Percentiles rank a stretch among this genome's conserved stretches.
These are phyloP conservation scores for Starmerella kuoi DNA, from an alignment of 805 yeast genomes.

Conservation along the genomic window DNA sequence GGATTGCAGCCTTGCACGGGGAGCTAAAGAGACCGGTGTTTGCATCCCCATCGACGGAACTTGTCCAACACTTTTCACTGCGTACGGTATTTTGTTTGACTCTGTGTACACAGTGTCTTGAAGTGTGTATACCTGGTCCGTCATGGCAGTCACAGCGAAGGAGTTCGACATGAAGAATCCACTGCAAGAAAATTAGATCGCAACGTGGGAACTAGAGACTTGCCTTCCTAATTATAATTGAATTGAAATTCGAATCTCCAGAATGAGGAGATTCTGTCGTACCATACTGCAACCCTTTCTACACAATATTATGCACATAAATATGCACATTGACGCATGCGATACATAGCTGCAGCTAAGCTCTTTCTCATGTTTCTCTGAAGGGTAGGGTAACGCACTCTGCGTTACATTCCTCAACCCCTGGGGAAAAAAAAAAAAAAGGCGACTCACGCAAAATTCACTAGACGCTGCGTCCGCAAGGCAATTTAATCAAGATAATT, in stretches of 20 bases:
- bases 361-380: neutral
- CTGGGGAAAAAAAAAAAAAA: neutral
- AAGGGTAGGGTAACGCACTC: neutral
- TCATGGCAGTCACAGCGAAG: too few species aligned
- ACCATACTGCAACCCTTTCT: neutral
- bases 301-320: neutral
- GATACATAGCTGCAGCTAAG: neutral
- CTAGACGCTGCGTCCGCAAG: too few species aligned
- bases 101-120: too few species aligned
- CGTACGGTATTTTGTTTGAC: neutral
- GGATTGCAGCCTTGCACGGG: neutral
- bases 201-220: too few species aligned
- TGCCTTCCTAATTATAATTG: neutral
- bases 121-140: too few species aligned
- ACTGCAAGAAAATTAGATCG: too few species aligned
- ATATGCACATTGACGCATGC: slow-evolving; percentile 3
- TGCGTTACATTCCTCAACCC: neutral
- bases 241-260: neutral
- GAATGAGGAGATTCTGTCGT: neutral
- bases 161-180: too few species aligned
- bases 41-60: neutral
- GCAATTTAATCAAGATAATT: too few species aligned
- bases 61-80: neutral
- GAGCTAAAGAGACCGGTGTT: slow-evolving; percentile 1
- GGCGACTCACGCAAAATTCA: neutral